A percentile compares a stretch with the other conserved stretches of the same genome.
Conservation (phyloP, 2,329 filamentous ascomycete species). For the Aspergillus sp. region DNA sequence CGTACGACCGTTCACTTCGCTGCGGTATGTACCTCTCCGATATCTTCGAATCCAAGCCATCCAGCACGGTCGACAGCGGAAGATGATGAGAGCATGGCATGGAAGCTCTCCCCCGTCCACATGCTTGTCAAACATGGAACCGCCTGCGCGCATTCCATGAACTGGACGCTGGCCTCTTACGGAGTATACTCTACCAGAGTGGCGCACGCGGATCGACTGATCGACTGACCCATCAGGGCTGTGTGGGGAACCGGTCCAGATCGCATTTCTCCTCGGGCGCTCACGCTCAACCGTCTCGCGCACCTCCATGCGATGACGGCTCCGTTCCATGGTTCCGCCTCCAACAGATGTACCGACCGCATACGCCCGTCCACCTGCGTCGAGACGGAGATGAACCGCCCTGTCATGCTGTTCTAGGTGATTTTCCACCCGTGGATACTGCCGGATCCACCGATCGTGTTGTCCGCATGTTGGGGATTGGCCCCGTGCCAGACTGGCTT, state of each 20-base stretch:
- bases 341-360: background rate
- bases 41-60: background rate
- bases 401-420: background rate
- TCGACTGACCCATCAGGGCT: background rate
- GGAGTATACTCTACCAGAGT: no score
- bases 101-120: background rate
- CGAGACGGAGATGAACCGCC: background rate
- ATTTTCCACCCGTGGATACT: background rate
- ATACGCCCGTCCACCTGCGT: background rate
- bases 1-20: background rate
- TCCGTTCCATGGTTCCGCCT: background rate
- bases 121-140: constrained; percentile 10
- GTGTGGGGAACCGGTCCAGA: background rate
- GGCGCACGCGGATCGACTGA: background rate
- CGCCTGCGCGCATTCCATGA: background rate
- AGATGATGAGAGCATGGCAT: background rate
- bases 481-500: no score
- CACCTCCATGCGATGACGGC: background rate
- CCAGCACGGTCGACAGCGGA: background rate
- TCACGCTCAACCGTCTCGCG: no score
- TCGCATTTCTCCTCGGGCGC: background rate
- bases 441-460: background rate
- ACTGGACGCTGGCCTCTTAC: background rate
- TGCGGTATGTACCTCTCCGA: background rate
- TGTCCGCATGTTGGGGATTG: no score